Conservation (phyloP, 2,329 filamentous ascomycete genomes). For the Raffaelea deltoideospora region DNA sequence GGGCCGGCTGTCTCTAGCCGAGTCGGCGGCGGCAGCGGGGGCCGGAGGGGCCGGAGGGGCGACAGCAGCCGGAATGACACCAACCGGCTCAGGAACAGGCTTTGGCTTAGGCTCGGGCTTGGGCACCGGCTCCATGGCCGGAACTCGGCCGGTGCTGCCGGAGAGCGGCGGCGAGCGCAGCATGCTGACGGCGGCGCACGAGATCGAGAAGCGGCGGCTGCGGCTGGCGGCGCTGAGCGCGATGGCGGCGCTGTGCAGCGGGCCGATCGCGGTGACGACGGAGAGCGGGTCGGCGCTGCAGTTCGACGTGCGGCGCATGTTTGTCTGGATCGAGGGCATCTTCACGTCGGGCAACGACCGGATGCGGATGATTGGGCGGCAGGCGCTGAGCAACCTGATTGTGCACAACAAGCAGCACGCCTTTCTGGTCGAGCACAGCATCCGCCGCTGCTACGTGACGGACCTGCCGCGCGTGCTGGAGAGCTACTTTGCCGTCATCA, state of each 20-base stretch:
- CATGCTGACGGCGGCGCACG: slow-evolving; percentile 75
- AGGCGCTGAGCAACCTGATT: slow-evolving; percentile 79
- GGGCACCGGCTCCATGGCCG: too few species aligned
- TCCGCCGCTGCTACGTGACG: slow-evolving; percentile 77
- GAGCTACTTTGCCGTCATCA: slow-evolving; percentile 90
- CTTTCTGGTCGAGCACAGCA: slow-evolving; percentile 76
- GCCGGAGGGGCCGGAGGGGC: not conserved
- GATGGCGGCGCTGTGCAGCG: slow-evolving; percentile 84
- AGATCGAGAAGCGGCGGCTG: slow-evolving; percentile 91
- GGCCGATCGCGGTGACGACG: slow-evolving; percentile 72
- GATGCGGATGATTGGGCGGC: slow-evolving; percentile 76
- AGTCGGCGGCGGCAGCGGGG: slow-evolving; percentile 38
- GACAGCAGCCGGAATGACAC: too few species aligned
- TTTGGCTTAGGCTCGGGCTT: too few species aligned
- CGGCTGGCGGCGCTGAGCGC: slow-evolving; percentile 81
- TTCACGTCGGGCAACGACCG: slow-evolving; percentile 86
- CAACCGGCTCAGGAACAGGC: too few species aligned
- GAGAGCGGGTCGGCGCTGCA: slow-evolving; percentile 78
- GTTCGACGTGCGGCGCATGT: slow-evolving; percentile 84
- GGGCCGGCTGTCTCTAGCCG: slow-evolving; percentile 76
- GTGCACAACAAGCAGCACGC: slow-evolving; percentile 78
- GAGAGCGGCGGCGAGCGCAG: slow-evolving; percentile 40
- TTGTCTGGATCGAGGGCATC: slow-evolving; percentile 89
- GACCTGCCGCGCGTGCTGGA: slow-evolving; percentile 72
- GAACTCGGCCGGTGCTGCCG: not conserved